Evolutionary conservation across 169 alveolate genomes (phyloP).

Genomic region (Cryptosporidium ryanae): DNA sequence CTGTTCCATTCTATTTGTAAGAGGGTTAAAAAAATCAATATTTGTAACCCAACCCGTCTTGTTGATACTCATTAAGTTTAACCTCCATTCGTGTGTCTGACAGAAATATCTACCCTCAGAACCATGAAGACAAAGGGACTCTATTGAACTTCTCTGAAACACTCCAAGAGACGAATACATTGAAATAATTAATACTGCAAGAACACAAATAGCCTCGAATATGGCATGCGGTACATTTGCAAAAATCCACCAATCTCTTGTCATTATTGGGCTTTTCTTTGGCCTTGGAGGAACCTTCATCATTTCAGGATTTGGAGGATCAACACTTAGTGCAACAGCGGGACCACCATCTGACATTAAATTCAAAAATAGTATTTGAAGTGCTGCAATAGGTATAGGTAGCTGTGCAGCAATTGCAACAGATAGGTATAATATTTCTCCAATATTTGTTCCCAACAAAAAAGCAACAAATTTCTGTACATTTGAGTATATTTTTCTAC

Average conservation of each 20-base stretch:
- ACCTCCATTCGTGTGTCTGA: slow-evolving; percentile 86
- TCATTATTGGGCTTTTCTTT: slow-evolving; percentile 89
- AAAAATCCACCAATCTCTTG: slow-evolving; percentile 90
- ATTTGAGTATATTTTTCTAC: slow-evolving; percentile 91
- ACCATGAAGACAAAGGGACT: slow-evolving; percentile 61
- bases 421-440: slow-evolving; percentile 89
- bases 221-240: slow-evolving; percentile 91
- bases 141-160: slow-evolving; percentile 57
- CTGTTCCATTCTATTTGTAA: slow-evolving; percentile 78
- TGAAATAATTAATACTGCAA: slow-evolving; percentile 85
- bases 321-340: slow-evolving; percentile 92
- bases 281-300: slow-evolving; percentile 90
- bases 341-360: slow-evolving; percentile 93
- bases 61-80: slow-evolving; percentile 72
- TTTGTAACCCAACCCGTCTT: slow-evolving; percentile 91
- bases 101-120: slow-evolving; percentile 84
- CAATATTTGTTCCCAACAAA: slow-evolving; percentile 92
- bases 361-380: slow-evolving; percentile 89
- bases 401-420: slow-evolving; percentile 85
- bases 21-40: slow-evolving; percentile 84
- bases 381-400: slow-evolving; percentile 91
- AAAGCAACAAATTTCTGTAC: slow-evolving; percentile 93
- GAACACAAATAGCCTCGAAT: slow-evolving; percentile 88
- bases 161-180: slow-evolving; percentile 88
- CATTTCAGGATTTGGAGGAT: slow-evolving; percentile 90